Evolutionary conservation across 2,329 filamentous ascomycete genomes (phyloP), one percentile per base, ranked within the genome.

Genomic region (Cadophora malorum): DNA sequence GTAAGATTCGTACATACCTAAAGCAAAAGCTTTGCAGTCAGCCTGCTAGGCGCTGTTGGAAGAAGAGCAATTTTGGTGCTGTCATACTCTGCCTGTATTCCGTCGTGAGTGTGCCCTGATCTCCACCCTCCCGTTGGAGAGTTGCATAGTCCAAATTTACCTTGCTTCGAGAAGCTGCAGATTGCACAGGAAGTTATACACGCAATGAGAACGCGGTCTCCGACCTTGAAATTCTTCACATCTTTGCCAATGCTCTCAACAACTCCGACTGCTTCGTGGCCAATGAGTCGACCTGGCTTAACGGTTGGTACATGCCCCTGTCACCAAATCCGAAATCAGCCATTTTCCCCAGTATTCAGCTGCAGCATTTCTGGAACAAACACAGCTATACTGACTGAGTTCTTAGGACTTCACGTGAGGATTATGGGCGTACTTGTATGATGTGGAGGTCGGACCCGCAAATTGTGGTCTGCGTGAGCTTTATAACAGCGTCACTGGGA

Each of bases 151-250:
- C 63, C 41, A 52, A 65, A 65, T 38, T 52, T 33, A 25, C 53
- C 53, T 38, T 65, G 55, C 53, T 65, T 65, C 19, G 41, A 65
- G 55, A 65, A 65, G 31, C 28, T 60, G 53, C 63, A 65, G 1
- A 53, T 65, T 8, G 53, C 53, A 23, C 63, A 65, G 3, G 53
- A 59, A 5, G 63, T 65, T n/a, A 65, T 65, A 10, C 28, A 65
- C 16, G 63, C 63, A 52, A 65, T 60, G 14, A 65, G 9, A 31
- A 65, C 63, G 28, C 56, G 53, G 49, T 65, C 53, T 47, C 41
- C 53, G n/a, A 49, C 25, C 38, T 58, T 65, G 63, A 65, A 65
- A 19, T 65, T 65, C 45, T 65, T 58, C 3, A 65, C 41, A 16
- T 65, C 63, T 21, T 59, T 65, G 7, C 53, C 63, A 19, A 65